phyloP scores from a whole-genome alignment of 495 filamentous ascomycete species.

The Penicillium subrubescens region DNA sequence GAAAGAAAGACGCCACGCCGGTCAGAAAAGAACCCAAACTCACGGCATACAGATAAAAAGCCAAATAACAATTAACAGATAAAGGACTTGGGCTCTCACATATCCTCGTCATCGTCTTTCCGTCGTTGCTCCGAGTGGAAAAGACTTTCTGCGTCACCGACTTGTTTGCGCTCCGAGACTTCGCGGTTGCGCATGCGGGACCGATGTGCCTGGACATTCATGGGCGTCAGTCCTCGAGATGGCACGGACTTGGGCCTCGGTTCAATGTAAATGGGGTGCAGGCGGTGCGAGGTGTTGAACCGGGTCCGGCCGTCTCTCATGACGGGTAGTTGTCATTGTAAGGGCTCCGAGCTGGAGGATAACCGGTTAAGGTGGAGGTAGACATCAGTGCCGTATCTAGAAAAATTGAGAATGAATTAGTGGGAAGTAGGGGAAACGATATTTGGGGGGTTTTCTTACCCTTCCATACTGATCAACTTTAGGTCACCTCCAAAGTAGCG shows the following conservation, averaged over 20 bases:
- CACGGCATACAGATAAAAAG: not conserved
- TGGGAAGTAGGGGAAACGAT: not conserved
- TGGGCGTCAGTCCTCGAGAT: constrained; percentile 87
- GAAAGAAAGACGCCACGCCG: not conserved
- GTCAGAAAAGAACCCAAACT: not conserved
- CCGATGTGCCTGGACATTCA: constrained; percentile 59
- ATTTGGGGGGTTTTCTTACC: constrained; percentile 58
- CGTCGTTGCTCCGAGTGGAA: constrained; percentile 36
- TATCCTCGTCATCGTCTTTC: constrained; percentile 26
- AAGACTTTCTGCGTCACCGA: constrained; percentile 76
- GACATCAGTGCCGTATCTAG: constrained; percentile 94
- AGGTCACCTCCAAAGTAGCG: constrained; percentile 96
- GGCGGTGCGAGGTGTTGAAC: constrained; percentile 49
- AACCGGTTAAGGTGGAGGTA: constrained; percentile 97
- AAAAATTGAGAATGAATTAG: constrained; percentile 9
- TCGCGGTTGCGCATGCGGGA: constrained; percentile 61
- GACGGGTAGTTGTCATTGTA: constrained; percentile 98
- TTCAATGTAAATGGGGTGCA: constrained; percentile 45
- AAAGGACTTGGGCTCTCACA: constrained; percentile 12
- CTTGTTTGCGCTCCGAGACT: constrained; percentile 81
- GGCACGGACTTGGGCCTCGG: constrained; percentile 38
- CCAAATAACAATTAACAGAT: no score
- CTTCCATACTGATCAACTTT: constrained; percentile 99
- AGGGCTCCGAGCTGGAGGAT: constrained; percentile 90
- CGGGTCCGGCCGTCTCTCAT: constrained; percentile 72